phyloP scores from a whole-genome alignment of 768 basidiomycete species.

The Lactarius hatsudake region DNA sequence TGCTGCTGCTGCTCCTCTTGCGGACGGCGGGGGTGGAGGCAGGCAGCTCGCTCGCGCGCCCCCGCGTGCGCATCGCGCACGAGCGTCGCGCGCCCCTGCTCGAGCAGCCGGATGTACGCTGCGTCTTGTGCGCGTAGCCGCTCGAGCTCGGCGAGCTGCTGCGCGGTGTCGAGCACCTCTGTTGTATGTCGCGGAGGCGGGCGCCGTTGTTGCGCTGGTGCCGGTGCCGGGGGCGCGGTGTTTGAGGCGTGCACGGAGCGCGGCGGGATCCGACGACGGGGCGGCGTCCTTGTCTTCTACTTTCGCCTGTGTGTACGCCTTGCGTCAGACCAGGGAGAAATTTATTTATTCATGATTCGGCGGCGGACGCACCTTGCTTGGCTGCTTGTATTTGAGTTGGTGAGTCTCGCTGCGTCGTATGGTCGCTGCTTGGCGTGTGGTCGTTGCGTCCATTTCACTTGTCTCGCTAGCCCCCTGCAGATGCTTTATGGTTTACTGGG shows the following conservation, averaged over 20 bases:
- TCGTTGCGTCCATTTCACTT: constrained; percentile 4
- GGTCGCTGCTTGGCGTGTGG: not conserved
- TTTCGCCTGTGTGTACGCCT: not conserved
- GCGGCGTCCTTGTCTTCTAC: not conserved
- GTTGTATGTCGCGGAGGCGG: not conserved
- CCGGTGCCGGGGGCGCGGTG: not conserved
- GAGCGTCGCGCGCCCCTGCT: constrained; percentile 6
- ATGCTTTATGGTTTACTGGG: not conserved
- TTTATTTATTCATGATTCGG: not conserved
- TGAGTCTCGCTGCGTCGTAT: not conserved
- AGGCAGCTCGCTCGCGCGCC: not conserved
- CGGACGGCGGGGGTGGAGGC: not conserved
- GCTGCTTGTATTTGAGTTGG: not conserved
- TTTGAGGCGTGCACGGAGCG: constrained; percentile 16
- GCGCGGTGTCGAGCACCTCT: constrained; percentile 16
- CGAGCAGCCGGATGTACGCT: constrained; percentile 16
- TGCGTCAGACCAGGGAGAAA: not conserved
- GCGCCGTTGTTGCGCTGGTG: not conserved
- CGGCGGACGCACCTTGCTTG: constrained; percentile 4
- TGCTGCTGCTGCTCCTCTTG: not conserved
- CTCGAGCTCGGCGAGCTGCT: constrained; percentile 13
- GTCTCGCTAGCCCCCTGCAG: not conserved
- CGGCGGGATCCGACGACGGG: constrained; percentile 4
- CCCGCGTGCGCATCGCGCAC: constrained; percentile 7
- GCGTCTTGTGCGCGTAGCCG: constrained; percentile 7